These are phyloP conservation scores for Solanum chilense DNA, from an alignment of 257 asterid species.

Conservation along the genomic window DNA sequence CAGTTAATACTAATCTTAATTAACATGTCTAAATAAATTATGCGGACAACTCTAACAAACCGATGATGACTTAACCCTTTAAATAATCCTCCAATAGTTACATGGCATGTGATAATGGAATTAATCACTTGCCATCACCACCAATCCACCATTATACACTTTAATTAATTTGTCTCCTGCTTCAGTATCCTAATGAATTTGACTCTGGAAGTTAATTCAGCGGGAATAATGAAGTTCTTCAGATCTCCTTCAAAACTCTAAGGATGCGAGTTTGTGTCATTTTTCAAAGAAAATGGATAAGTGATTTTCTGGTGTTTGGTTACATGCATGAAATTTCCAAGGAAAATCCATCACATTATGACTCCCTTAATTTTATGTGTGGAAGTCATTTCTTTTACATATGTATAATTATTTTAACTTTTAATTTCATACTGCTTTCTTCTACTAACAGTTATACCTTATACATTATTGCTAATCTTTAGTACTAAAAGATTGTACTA, in stretches of 20 bases:
- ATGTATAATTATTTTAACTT: not conserved
- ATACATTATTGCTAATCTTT: not conserved
- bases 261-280: not conserved
- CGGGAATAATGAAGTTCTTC: conserved; percentile 26
- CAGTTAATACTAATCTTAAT: too few relatives aligned
- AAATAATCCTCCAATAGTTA: not conserved
- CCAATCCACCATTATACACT: not conserved
- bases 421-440: not conserved
- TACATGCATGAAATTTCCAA: not conserved
- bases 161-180: not conserved
- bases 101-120: not conserved
- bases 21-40: too few relatives aligned
- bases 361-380: not conserved
- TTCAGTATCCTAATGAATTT: not conserved
- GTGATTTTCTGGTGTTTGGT: not conserved
- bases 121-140: not conserved
- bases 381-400: not conserved
- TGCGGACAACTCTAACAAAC: too few relatives aligned
- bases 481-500: not conserved
- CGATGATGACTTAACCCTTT: too few relatives aligned
- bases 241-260: conserved; percentile 18
- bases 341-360: not conserved
- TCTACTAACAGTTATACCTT: not conserved
- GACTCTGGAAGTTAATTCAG: not conserved
- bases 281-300: not conserved